Percentiles rank a stretch among this genome's conserved stretches.
Conservation (phyloP, 495 filamentous ascomycete species). For the Annulohypoxylon bovei region DNA sequence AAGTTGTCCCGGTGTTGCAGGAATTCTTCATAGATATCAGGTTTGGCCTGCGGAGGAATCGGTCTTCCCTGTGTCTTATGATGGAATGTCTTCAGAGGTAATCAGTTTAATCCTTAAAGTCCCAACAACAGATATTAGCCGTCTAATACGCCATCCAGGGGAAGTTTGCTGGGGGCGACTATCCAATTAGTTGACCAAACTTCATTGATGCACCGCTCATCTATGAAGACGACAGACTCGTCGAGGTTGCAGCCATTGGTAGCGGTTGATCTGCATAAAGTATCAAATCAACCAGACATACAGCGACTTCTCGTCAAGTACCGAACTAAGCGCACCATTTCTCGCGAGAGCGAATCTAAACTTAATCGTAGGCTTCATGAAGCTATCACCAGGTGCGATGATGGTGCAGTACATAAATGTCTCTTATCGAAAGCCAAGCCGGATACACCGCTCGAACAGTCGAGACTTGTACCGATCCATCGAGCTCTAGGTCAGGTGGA, state of each 20-base stretch:
- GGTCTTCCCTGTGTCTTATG: conserved; percentile 32
- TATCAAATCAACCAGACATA: conserved; percentile 18
- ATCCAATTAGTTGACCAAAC: conserved; percentile 30
- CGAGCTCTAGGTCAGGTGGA: conserved; percentile 22
- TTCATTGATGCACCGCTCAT: not conserved
- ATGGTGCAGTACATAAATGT: conserved; percentile 27
- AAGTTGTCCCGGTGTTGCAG: conserved; percentile 24
- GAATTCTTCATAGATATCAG: conserved; percentile 36
- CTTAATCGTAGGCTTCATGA: conserved; percentile 21
- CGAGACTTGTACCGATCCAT: conserved; percentile 23
- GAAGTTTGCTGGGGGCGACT: conserved; percentile 21
- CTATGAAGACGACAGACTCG: not conserved
- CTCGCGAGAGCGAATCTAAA: conserved; percentile 4
- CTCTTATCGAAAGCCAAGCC: conserved; percentile 29
- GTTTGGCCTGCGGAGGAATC: conserved; percentile 25
- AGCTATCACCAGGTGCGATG: conserved; percentile 23
- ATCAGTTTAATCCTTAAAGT: not conserved
- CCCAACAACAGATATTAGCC: not conserved
- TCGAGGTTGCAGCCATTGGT: conserved; percentile 30
- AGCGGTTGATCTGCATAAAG: conserved; percentile 23
- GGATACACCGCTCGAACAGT: conserved; percentile 16
- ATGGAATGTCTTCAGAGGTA: conserved; percentile 39
- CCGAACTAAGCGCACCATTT: conserved; percentile 1
- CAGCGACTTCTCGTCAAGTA: conserved; percentile 30
- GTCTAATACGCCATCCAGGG: conserved; percentile 5